Conservation (phyloP, 1,284 basidiomycete species). For the Athelia sp. region DNA sequence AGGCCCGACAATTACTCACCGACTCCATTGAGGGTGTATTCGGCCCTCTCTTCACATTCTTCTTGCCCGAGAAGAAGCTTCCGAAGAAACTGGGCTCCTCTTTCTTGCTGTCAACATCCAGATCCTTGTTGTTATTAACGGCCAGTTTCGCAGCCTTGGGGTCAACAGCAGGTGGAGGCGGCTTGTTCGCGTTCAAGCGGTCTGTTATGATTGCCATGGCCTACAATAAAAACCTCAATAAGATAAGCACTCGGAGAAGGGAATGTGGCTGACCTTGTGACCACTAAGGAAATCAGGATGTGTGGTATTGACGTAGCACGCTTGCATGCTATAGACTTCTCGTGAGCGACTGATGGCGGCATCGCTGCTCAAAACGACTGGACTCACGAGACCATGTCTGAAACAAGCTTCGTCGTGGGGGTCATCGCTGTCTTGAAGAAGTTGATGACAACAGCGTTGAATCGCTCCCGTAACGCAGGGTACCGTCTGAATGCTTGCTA, state of each 20-base stretch:
- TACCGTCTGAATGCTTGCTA: constrained; percentile 94
- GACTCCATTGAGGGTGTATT: constrained; percentile 75
- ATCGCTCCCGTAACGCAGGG: constrained; percentile 90
- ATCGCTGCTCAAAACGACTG: constrained; percentile 3
- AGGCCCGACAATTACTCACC: constrained; percentile 25
- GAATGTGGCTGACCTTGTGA: constrained; percentile 60
- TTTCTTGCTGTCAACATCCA: constrained; percentile 86
- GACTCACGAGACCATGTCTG: constrained; percentile 82
- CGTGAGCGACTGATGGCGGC: constrained; percentile 4
- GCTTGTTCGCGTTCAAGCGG: constrained; percentile 77
- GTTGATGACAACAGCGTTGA: constrained; percentile 91
- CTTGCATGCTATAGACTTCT: constrained; percentile 72
- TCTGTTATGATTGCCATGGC: constrained; percentile 91
- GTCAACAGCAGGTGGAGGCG: constrained; percentile 54
- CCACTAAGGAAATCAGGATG: constrained; percentile 98
- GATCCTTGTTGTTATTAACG: constrained; percentile 90
- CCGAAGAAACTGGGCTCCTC: constrained; percentile 94
- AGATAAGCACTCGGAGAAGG: constrained; percentile 1
- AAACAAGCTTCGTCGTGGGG: constrained; percentile 92
- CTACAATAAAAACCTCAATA: constrained; percentile 27
- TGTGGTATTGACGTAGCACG: constrained; percentile 98
- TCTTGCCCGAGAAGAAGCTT: constrained; percentile 84
- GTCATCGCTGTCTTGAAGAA: constrained; percentile 95
- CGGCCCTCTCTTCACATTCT: constrained; percentile 53
- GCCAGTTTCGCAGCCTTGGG: constrained; percentile 67